Percentiles rank a stretch among this genome's conserved stretches.
These are phyloP conservation scores for Trichophyton verrucosum DNA, from an alignment of 2,329 filamentous ascomycete genomes.

Conservation along the genomic window DNA sequence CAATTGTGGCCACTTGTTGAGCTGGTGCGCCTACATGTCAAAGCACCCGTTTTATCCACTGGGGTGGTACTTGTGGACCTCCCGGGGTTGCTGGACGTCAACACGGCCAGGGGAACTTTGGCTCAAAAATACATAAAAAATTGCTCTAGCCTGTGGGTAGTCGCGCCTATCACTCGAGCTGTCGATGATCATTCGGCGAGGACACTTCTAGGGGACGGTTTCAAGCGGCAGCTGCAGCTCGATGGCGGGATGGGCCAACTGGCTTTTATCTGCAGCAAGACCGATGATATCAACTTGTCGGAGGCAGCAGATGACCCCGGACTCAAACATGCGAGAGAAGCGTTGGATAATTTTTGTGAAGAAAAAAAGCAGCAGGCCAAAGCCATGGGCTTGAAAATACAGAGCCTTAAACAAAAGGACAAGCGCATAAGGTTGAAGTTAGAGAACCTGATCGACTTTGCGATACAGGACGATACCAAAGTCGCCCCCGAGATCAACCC, in stretches of 20 bases:
- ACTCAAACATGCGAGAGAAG: neutral
- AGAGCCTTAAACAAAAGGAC: neutral
- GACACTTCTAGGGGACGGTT: conserved; percentile 43
- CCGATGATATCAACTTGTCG: conserved; percentile 45
- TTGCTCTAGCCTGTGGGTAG: conserved; percentile 49
- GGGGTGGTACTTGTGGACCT: conserved; percentile 47
- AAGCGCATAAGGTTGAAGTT: neutral
- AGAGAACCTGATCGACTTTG: neutral
- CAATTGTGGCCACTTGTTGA: conserved; percentile 34
- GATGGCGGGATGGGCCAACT: conserved; percentile 44
- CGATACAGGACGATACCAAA: neutral
- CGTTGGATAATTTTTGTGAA: neutral
- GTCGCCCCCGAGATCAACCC: neutral
- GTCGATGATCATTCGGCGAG: conserved; percentile 50
- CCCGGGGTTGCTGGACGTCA: conserved; percentile 48
- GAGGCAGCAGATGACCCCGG: conserved; percentile 24
- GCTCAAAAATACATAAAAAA: conserved; percentile 48
- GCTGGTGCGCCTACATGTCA: conserved; percentile 38
- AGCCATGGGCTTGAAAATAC: neutral
- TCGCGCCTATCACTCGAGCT: conserved; percentile 49
- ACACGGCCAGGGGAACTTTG: conserved; percentile 47
- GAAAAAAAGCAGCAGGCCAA: neutral
- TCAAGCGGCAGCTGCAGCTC: conserved; percentile 48
- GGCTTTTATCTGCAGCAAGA: conserved; percentile 52
- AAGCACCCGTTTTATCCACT: conserved; percentile 39